phyloP scores from a whole-genome alignment of 306 rosid genomes.

The Senna siamea region DNA sequence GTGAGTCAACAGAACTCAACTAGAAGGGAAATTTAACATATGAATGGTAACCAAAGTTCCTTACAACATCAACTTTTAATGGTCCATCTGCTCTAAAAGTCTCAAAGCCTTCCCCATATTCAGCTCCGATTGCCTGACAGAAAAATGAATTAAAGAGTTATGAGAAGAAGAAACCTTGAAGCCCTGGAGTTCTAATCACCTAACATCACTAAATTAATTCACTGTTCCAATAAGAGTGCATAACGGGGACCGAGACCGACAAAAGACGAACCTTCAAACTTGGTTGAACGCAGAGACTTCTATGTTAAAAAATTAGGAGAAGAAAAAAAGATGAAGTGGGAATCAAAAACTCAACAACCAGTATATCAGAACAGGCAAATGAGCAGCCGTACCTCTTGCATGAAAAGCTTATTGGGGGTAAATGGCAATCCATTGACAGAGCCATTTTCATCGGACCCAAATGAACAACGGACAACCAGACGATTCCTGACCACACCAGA shows the following conservation, averaged over 20 bases:
- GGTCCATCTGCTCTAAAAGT: slow-evolving; percentile 95
- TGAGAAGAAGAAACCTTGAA: slow-evolving; percentile 3
- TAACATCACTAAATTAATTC: slow-evolving; percentile 26
- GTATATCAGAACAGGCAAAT: slow-evolving; percentile 1
- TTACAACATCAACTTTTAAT: slow-evolving; percentile 92
- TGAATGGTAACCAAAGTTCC: slow-evolving; percentile 35
- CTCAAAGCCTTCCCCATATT: slow-evolving; percentile 98
- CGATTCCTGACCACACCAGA: slow-evolving; percentile 56
- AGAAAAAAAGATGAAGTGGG: background rate
- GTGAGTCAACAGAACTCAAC: background rate
- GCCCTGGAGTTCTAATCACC: slow-evolving; percentile 24
- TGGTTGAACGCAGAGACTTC: background rate
- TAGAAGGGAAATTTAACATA: background rate
- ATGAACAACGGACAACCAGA: slow-evolving; percentile 54
- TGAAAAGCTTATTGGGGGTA: slow-evolving; percentile 78
- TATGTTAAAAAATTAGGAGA: background rate
- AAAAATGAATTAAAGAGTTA: slow-evolving; percentile 12
- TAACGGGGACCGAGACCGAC: no score
- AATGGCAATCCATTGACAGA: slow-evolving; percentile 59
- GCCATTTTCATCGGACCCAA: slow-evolving; percentile 64
- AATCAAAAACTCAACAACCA: slow-evolving; percentile 20
- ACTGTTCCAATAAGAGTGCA: no score
- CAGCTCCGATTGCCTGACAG: slow-evolving; percentile 95
- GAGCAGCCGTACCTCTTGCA: slow-evolving; percentile 70
- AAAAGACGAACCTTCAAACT: slow-evolving; percentile 17